phyloP scores from a whole-genome alignment of 2,329 filamentous ascomycete species.

The Pestalotiopsis sp. region DNA sequence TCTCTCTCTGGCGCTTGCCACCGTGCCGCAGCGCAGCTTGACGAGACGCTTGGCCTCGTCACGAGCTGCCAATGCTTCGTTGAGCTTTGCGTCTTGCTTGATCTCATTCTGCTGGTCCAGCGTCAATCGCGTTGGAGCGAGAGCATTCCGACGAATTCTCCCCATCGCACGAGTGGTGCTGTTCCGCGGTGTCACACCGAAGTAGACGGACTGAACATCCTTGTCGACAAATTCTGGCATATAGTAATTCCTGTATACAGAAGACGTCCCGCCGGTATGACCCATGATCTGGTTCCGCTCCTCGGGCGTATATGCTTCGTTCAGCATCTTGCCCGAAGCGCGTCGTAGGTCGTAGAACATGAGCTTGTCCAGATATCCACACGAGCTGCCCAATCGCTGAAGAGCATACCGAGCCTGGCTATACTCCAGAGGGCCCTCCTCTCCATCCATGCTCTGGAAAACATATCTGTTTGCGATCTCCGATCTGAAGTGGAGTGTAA shows the following conservation, averaged over 20 bases:
- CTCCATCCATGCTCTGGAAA: too few relatives aligned
- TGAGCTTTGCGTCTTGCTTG: background rate
- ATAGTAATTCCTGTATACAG: slow-evolving; percentile 22
- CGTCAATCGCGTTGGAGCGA: slow-evolving; percentile 13
- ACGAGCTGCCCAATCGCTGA: background rate
- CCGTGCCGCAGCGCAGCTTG: too few relatives aligned
- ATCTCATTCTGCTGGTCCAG: background rate
- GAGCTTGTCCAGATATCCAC: slow-evolving; percentile 4
- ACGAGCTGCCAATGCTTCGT: background rate
- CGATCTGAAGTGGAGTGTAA: slow-evolving; percentile 18
- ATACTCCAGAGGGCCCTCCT: background rate
- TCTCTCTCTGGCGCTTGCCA: too few relatives aligned
- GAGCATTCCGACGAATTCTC: slow-evolving; percentile 16
- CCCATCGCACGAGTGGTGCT: slow-evolving; percentile 17
- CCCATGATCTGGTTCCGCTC: slow-evolving; percentile 23
- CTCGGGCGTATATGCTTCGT: slow-evolving; percentile 22
- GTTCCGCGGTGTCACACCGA: slow-evolving; percentile 17
- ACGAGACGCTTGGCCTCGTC: too few relatives aligned
- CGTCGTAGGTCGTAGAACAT: slow-evolving; percentile 7
- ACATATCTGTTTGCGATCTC: too few relatives aligned
- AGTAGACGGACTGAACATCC: slow-evolving; percentile 23
- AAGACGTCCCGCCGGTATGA: slow-evolving; percentile 14
- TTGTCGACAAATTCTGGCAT: slow-evolving; percentile 22
- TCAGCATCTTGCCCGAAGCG: slow-evolving; percentile 4
- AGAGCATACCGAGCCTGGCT: background rate